A percentile compares a stretch with the other conserved stretches of the same genome.
phyloP scores from a whole-genome alignment of 306 rosid species.

The Macrotyloma uniflorum region DNA sequence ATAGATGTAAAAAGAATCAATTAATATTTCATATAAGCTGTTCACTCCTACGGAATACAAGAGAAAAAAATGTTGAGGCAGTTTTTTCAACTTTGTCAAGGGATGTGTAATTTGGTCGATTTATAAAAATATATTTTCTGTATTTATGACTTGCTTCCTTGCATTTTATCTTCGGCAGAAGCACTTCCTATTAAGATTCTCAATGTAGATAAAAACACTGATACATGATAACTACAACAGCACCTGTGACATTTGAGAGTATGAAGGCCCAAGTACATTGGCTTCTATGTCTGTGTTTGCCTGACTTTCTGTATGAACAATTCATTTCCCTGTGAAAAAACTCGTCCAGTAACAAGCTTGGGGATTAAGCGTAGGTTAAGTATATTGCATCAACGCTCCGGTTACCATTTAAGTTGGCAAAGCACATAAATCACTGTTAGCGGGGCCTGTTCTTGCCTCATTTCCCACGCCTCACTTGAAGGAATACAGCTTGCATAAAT shows the following conservation, averaged over 20 bases:
- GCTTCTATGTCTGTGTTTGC: not conserved
- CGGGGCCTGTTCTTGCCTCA: conserved; percentile 20
- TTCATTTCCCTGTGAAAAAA: conserved; percentile 10
- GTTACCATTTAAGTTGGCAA: conserved; percentile 21
- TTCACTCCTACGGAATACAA: not conserved
- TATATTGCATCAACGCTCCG: conserved; percentile 7
- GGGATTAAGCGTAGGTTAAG: not conserved
- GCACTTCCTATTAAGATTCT: conserved; percentile 13
- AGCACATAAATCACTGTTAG: conserved; percentile 15
- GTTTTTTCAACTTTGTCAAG: conserved; percentile 1
- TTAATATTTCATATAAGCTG: not conserved
- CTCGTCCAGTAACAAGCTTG: conserved; percentile 9
- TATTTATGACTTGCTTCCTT: not conserved
- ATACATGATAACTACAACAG: not conserved
- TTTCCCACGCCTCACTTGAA: conserved; percentile 20
- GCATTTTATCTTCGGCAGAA: not conserved
- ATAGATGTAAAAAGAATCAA: not conserved
- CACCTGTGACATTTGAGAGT: conserved; percentile 11
- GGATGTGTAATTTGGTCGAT: not conserved
- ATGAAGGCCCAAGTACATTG: not conserved
- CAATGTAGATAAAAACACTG: conserved; percentile 22
- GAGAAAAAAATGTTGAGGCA: not conserved
- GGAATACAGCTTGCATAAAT: not conserved
- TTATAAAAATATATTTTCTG: not conserved
- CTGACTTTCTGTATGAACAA: not conserved